phyloP scores from a whole-genome alignment of 306 rosid species.

The Fragaria vesca region DNA sequence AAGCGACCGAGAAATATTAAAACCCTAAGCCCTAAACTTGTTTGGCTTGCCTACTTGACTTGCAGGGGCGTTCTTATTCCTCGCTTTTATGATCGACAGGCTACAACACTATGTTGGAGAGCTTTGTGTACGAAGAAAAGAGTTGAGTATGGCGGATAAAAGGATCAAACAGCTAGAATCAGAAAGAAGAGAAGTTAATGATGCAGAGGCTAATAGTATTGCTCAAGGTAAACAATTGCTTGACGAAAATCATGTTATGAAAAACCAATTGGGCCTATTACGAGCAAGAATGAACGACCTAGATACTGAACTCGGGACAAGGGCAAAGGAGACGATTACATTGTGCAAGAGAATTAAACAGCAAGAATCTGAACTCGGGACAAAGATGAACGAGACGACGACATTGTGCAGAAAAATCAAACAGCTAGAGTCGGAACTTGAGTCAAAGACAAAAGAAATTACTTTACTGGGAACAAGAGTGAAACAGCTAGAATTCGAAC shows the following conservation, averaged over 20 bases:
- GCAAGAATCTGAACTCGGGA: slow-evolving; percentile 7
- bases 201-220: slow-evolving; percentile 57
- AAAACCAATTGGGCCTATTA: not conserved
- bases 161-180: slow-evolving; percentile 54
- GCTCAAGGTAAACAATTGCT: slow-evolving; percentile 42
- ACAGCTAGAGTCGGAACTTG: not conserved
- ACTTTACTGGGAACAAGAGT: not conserved
- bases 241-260: not conserved
- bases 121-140: slow-evolving; percentile 67
- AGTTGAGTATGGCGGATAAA: slow-evolving; percentile 33
- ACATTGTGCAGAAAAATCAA: not conserved
- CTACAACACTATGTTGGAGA: slow-evolving; percentile 76
- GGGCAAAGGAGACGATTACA: not conserved
- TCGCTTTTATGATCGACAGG: slow-evolving; percentile 74
- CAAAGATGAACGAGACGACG: not conserved
- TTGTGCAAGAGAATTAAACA: not conserved
- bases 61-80: slow-evolving; percentile 70
- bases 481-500: not conserved
- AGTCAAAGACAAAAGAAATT: not conserved
- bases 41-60: slow-evolving; percentile 22
- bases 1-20: not conserved
- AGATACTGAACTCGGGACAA: not conserved
- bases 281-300: not conserved
- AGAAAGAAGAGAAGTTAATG: slow-evolving; percentile 47
- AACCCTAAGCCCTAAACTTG: not conserved